phyloP scores from a whole-genome alignment of 441 rosid species.

The Biscutella auriculata region DNA sequence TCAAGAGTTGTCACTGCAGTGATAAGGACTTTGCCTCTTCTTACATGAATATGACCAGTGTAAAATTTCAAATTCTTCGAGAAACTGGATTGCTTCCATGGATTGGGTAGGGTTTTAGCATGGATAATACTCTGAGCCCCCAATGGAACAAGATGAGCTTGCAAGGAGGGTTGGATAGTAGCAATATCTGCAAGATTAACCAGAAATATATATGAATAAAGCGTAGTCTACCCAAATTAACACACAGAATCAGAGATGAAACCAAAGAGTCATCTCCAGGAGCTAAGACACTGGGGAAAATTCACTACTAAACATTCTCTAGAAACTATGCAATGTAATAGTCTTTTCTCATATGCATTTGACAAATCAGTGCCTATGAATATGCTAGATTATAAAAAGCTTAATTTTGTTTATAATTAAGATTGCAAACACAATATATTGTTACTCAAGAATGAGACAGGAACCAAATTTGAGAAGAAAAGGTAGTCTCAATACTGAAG shows the following conservation, averaged over 20 bases:
- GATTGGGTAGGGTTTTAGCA: constrained; percentile 34
- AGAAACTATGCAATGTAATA: neutral
- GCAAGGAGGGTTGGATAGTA: constrained; percentile 57
- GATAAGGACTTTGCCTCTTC: constrained; percentile 27
- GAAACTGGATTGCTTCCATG: constrained; percentile 34
- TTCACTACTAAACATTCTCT: neutral
- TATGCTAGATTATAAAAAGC: neutral
- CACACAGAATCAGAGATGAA: too few species aligned
- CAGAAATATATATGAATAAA: neutral
- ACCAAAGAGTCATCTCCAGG: neutral
- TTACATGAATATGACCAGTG: constrained; percentile 3
- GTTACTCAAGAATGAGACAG: neutral
- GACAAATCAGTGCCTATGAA: neutral
- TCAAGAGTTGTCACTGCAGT: constrained; percentile 67
- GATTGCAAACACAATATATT: neutral
- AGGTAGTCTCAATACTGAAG: neutral
- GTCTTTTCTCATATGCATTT: neutral
- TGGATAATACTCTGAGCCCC: constrained; percentile 32
- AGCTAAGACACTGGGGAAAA: neutral
- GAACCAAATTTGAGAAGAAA: neutral
- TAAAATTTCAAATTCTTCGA: constrained; percentile 22
- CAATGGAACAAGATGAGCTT: constrained; percentile 39
- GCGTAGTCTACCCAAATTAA: too few species aligned
- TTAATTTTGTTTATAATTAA: neutral
- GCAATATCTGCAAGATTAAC: constrained; percentile 45